phyloP scores from a whole-genome alignment of 345 rosid species.

The Noccaea bulbosa region DNA sequence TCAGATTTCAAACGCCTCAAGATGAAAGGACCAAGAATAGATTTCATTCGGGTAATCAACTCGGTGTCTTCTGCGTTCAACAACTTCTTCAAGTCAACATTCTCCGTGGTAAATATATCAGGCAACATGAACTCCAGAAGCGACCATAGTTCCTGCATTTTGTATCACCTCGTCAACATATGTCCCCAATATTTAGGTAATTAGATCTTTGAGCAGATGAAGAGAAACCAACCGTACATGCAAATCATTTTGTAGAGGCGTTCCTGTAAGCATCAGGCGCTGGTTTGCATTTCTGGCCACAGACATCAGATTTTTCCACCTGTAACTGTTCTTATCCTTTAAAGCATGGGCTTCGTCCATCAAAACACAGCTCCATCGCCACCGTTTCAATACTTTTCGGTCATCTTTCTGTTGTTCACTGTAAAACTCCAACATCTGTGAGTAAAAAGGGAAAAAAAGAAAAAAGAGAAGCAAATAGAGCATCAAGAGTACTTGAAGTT shows the following conservation, averaged over 20 bases:
- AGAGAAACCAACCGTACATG: conserved; percentile 57
- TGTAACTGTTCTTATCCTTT: conserved; percentile 91
- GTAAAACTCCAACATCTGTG: conserved; percentile 42
- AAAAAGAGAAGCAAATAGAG: conserved; percentile 5
- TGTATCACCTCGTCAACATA: not conserved
- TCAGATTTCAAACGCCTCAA: conserved; percentile 95
- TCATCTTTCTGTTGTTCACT: conserved; percentile 98
- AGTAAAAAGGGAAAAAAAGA: conserved; percentile 13
- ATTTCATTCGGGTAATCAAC: conserved; percentile 87
- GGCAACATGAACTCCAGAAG: conserved; percentile 96
- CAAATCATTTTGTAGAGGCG: conserved; percentile 97
- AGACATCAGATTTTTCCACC: conserved; percentile 97
- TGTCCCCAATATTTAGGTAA: not conserved
- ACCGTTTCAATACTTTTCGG: conserved; percentile 81
- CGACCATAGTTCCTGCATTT: conserved; percentile 90
- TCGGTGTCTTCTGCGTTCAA: conserved; percentile 82
- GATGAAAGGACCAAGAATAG: conserved; percentile 92
- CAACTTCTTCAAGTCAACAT: conserved; percentile 87
- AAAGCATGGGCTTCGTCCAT: conserved; percentile 99
- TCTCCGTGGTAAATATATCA: conserved; percentile 89
- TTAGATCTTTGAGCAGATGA: conserved; percentile 13
- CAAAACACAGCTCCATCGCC: conserved; percentile 97
- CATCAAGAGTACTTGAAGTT: conserved; percentile 39
- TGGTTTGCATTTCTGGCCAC: conserved; percentile 92
- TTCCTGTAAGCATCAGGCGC: conserved; percentile 97